Conservation (phyloP, 2,329 filamentous ascomycete genomes). For the Apiospora marii region DNA sequence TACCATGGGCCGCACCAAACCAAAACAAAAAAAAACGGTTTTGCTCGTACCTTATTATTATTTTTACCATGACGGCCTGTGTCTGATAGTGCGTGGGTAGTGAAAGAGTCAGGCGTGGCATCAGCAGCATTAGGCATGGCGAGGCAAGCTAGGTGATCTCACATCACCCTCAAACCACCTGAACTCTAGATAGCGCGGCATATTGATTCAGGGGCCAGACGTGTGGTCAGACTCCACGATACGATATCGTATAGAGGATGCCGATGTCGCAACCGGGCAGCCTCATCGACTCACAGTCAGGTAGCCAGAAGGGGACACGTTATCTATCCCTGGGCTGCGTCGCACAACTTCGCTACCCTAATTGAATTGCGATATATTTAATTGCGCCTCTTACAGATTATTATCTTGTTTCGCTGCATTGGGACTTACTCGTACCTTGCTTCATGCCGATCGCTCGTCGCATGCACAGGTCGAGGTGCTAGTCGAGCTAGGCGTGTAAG, state of each 20-base stretch:
- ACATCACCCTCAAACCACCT: slow-evolving; percentile 13
- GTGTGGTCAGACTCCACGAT: slow-evolving; percentile 6
- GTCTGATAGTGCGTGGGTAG: neutral
- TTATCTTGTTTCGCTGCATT: slow-evolving; percentile 1
- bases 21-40: slow-evolving; percentile 12
- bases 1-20: slow-evolving; percentile 12
- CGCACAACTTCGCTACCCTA: slow-evolving; percentile 7
- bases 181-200: slow-evolving; percentile 14
- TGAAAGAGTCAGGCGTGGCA: neutral
- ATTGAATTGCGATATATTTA: neutral
- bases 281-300: neutral
- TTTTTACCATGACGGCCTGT: neutral
- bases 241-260: slow-evolving; percentile 13
- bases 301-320: neutral
- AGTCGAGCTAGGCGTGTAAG: slow-evolving; percentile 7
- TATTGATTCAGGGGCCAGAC: slow-evolving; percentile 13
- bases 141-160: slow-evolving; percentile 10
- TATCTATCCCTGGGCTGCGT: neutral
- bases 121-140: neutral
- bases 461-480: neutral
- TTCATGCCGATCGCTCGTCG: slow-evolving; percentile 9
- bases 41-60: slow-evolving; percentile 12
- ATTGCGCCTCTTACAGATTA: neutral
- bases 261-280: slow-evolving; percentile 4
- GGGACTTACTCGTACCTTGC: slow-evolving; percentile 8